phyloP scores from a whole-genome alignment of 371 early-diverging fungal genomes.

The Mortierella sp. region DNA sequence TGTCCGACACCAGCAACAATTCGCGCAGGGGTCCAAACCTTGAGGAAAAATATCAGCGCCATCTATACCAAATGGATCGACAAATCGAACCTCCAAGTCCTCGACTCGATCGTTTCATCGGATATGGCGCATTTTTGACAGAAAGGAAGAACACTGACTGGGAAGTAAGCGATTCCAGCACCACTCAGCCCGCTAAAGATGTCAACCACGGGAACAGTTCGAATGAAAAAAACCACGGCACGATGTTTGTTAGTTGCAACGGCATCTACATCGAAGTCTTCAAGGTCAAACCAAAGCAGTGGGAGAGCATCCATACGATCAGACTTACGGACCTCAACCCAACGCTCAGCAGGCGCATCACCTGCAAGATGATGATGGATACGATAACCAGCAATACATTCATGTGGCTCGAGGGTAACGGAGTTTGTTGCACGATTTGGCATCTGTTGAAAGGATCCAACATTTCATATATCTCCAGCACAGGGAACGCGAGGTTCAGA shows the following conservation, averaged over 20 bases:
- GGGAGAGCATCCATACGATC: conserved; percentile 32
- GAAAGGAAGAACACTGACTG: conserved; percentile 60
- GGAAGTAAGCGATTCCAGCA: conserved; percentile 36
- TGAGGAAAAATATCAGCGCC: no score
- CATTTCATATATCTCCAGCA: conserved; percentile 37
- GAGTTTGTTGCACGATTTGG: conserved; percentile 41
- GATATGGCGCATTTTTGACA: conserved; percentile 64
- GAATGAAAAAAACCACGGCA: neutral
- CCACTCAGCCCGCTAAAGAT: no score
- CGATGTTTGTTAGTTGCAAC: conserved; percentile 32
- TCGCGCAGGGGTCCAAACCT: no score
- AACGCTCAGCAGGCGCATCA: conserved; percentile 41
- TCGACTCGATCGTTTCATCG: no score
- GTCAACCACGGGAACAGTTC: no score
- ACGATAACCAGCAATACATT: conserved; percentile 35
- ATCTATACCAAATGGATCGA: no score
- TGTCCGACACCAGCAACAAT: no score
- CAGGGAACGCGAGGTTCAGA: conserved; percentile 25
- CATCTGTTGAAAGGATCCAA: conserved; percentile 37
- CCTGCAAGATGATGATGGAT: conserved; percentile 53
- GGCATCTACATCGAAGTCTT: conserved; percentile 41
- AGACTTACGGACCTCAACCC: conserved; percentile 28
- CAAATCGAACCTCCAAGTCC: no score
- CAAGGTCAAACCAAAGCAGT: conserved; percentile 14
- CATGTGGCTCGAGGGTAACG: conserved; percentile 50